A percentile compares a stretch with the other conserved stretches of the same genome.
These are phyloP conservation scores for Hypericum perforatum DNA, from an alignment of 345 rosid species.

Conservation along the genomic window DNA sequence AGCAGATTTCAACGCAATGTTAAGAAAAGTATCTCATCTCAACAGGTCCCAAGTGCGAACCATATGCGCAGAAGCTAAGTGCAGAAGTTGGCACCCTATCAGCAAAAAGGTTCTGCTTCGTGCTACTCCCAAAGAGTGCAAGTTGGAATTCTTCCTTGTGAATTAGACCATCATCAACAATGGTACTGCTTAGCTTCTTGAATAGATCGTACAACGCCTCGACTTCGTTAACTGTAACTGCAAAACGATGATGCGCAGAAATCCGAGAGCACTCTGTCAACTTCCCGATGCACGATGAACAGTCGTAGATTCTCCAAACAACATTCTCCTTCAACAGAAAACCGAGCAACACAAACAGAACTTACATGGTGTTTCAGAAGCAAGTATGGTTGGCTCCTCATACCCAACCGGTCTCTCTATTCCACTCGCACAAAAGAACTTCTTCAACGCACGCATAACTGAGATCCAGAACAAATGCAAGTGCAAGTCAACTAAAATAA, in stretches of 20 bases:
- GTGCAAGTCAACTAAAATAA: no score
- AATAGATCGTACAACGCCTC: slow-evolving; percentile 61
- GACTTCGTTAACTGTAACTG: slow-evolving; percentile 68
- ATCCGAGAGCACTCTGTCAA: not conserved
- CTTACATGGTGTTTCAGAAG: slow-evolving; percentile 80
- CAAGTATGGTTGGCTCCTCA: slow-evolving; percentile 52
- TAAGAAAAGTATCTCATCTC: no score
- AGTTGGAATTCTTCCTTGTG: slow-evolving; percentile 28
- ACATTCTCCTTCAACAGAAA: not conserved
- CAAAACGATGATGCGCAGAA: slow-evolving; percentile 5
- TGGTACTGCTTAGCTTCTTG: slow-evolving; percentile 55
- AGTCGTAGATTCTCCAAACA: no score
- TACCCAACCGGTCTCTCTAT: slow-evolving; percentile 20
- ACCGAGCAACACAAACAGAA: slow-evolving; percentile 5
- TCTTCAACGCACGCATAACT: slow-evolving; percentile 34
- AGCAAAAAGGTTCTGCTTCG: slow-evolving; percentile 4
- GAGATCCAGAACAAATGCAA: not conserved
- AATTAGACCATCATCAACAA: slow-evolving; percentile 38
- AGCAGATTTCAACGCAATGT: not conserved
- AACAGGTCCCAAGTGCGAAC: not conserved
- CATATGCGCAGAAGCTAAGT: not conserved
- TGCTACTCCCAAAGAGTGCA: slow-evolving; percentile 6
- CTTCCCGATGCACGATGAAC: no score
- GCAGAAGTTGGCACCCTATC: slow-evolving; percentile 2
- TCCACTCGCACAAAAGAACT: slow-evolving; percentile 42